phyloP scores from a whole-genome alignment of 2,329 filamentous ascomycete species.

The Magnaporthiopsis incrustans region DNA sequence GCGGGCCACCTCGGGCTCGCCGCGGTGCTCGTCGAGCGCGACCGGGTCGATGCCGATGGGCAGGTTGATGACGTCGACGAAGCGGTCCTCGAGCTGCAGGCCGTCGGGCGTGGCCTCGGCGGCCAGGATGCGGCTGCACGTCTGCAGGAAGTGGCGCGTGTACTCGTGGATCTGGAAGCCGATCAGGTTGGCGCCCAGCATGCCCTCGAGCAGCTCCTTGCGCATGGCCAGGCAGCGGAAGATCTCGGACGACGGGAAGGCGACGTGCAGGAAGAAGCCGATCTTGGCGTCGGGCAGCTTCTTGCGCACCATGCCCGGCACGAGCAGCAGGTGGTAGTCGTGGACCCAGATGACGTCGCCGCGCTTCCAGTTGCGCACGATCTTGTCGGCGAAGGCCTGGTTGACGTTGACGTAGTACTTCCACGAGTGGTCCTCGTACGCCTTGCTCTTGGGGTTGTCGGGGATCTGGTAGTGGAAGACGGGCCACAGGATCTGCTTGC shows the following conservation, averaged over 20 bases:
- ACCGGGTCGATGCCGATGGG: slow-evolving; percentile 88
- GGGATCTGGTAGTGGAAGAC: slow-evolving; percentile 98
- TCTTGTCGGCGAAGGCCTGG: slow-evolving; percentile 84
- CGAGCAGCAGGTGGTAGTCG: slow-evolving; percentile 86
- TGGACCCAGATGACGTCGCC: slow-evolving; percentile 93
- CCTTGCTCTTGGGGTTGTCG: slow-evolving; percentile 96
- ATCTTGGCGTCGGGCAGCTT: slow-evolving; percentile 90
- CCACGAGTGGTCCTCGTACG: slow-evolving; percentile 96
- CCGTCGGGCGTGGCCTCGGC: slow-evolving; percentile 86
- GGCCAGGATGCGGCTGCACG: slow-evolving; percentile 83
- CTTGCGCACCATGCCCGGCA: slow-evolving; percentile 83
- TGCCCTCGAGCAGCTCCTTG: slow-evolving; percentile 80
- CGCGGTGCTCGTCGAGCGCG: slow-evolving; percentile 62
- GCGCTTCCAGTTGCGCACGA: slow-evolving; percentile 86
- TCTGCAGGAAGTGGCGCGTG: slow-evolving; percentile 88
- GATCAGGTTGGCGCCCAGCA: slow-evolving; percentile 85
- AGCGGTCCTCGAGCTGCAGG: slow-evolving; percentile 83
- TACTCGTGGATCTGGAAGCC: slow-evolving; percentile 95
- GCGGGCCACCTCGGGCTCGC: slow-evolving; percentile 62
- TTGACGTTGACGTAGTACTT: slow-evolving; percentile 89
- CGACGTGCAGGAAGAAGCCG: slow-evolving; percentile 90
- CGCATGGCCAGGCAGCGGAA: slow-evolving; percentile 86
- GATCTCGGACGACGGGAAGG: slow-evolving; percentile 92
- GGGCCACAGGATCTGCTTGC: slow-evolving; percentile 96
- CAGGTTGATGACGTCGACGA: slow-evolving; percentile 77